Conservation (phyloP, 225 moss, liverwort and hornwort genomes). For the Rhytidiadelphus loreus region DNA sequence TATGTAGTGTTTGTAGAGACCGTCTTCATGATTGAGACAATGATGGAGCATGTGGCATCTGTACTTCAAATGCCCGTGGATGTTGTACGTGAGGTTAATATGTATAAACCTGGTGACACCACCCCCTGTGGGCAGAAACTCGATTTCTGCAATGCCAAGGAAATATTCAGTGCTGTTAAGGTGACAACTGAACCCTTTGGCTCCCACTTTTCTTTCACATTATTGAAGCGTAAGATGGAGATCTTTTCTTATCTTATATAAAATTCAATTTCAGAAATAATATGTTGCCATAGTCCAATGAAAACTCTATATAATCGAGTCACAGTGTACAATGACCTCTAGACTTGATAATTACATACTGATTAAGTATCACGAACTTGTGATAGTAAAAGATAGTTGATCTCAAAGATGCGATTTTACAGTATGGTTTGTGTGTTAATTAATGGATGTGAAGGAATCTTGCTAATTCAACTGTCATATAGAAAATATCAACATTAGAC, state of each 20-base stretch:
- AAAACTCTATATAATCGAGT: not conserved
- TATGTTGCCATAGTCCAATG: not conserved
- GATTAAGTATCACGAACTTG: not conserved
- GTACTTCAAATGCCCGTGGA: constrained; percentile 44
- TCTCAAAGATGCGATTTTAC: not conserved
- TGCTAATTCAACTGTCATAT: not conserved
- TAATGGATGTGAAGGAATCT: not conserved
- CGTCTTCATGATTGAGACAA: constrained; percentile 90
- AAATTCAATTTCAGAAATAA: not conserved
- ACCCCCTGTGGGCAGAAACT: constrained; percentile 47
- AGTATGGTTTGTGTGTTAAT: not conserved
- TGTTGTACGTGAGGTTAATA: constrained; percentile 56
- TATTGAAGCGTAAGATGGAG: not conserved
- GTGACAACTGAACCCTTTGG: not conserved
- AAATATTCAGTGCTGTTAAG: constrained; percentile 49
- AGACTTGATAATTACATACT: not conserved
- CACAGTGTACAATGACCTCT: not conserved
- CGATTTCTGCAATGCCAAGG: constrained; percentile 49
- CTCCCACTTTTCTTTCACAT: not conserved
- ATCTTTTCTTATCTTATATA: not conserved
- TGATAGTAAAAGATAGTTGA: not conserved
- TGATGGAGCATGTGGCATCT: constrained; percentile 70
- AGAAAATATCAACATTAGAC: not conserved
- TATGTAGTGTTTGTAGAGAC: constrained; percentile 68
- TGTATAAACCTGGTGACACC: constrained; percentile 67